phyloP scores from a whole-genome alignment of 768 basidiomycete species.

The Xanthoconium purpureum region DNA sequence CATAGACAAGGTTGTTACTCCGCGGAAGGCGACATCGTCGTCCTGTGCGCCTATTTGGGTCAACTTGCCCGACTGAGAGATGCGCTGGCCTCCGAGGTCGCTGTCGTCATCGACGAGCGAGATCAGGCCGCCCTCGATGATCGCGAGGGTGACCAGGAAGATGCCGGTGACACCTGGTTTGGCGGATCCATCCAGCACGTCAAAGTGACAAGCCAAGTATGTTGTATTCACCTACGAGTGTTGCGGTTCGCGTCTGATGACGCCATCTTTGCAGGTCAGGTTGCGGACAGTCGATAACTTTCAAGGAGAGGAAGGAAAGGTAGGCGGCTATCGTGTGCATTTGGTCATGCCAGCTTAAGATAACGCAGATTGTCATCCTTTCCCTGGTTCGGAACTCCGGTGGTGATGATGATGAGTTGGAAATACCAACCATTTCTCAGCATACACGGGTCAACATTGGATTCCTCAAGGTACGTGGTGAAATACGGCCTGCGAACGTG shows the following conservation, averaged over 20 bases:
- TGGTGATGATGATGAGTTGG: conserved; percentile 36
- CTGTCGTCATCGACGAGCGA: conserved; percentile 65
- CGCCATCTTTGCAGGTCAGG: conserved; percentile 44
- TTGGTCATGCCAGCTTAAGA: background rate
- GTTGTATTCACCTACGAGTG: conserved; percentile 8
- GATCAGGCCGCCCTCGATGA: conserved; percentile 61
- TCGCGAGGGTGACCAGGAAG: conserved; percentile 42
- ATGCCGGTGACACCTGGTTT: conserved; percentile 23
- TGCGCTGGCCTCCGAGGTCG: conserved; percentile 44
- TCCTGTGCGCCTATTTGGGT: conserved; percentile 53
- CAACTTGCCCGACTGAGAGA: conserved; percentile 46
- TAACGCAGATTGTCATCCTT: conserved; percentile 60
- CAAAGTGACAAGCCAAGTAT: conserved; percentile 50
- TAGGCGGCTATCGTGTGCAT: conserved; percentile 15
- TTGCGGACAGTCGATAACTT: conserved; percentile 77
- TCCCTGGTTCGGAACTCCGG: conserved; percentile 74
- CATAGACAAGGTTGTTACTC: conserved; percentile 47
- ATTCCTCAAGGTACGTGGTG: conserved; percentile 60
- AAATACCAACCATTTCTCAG: conserved; percentile 12
- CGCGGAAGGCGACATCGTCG: conserved; percentile 48
- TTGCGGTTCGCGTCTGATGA: background rate
- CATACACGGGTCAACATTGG: conserved; percentile 48
- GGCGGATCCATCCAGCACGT: conserved; percentile 41
- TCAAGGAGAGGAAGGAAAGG: conserved; percentile 71
- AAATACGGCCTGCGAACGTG: background rate